These are phyloP conservation scores for Paecilomyces fulvus DNA, from an alignment of 2,329 filamentous ascomycete genomes.

Conservation along the genomic window DNA sequence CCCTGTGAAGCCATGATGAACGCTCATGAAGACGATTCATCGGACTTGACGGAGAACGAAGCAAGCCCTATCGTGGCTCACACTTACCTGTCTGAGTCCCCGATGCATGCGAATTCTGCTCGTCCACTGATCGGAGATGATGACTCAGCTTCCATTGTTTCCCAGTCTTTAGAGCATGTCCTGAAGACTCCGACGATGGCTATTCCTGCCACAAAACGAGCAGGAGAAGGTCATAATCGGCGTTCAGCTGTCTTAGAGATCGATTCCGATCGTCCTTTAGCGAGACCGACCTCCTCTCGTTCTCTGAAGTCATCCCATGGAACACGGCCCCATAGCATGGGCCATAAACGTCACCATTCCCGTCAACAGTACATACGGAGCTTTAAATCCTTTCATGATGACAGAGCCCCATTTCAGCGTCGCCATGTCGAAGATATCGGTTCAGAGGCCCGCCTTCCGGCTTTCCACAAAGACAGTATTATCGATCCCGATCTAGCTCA, in stretches of 20 bases:
- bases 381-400: constrained; percentile 63
- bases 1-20: constrained; percentile 88
- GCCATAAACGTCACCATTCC: constrained; percentile 79
- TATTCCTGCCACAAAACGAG: constrained; percentile 55
- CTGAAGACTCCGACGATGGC: constrained; percentile 53
- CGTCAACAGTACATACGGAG: constrained; percentile 75
- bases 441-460: constrained; percentile 62
- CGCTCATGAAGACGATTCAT: constrained; percentile 81
- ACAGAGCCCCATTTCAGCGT: constrained; percentile 80
- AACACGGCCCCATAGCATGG: constrained; percentile 66
- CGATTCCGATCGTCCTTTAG: constrained; percentile 65
- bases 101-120: constrained; percentile 36
- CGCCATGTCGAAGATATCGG: constrained; percentile 59
- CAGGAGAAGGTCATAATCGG: constrained; percentile 69
- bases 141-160: constrained; percentile 38
- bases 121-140: constrained; percentile 40
- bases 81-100: constrained; percentile 53
- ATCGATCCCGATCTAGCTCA: constrained; percentile 93
- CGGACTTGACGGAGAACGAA: constrained; percentile 73
- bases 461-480: constrained; percentile 98
- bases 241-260: constrained; percentile 86
- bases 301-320: constrained; percentile 68
- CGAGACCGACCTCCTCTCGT: constrained; percentile 85
- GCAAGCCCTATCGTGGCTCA: constrained; percentile 54
- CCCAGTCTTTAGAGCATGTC: constrained; percentile 39